phyloP scores from a whole-genome alignment of 257 asterid genomes.

The Catharanthus roseus region DNA sequence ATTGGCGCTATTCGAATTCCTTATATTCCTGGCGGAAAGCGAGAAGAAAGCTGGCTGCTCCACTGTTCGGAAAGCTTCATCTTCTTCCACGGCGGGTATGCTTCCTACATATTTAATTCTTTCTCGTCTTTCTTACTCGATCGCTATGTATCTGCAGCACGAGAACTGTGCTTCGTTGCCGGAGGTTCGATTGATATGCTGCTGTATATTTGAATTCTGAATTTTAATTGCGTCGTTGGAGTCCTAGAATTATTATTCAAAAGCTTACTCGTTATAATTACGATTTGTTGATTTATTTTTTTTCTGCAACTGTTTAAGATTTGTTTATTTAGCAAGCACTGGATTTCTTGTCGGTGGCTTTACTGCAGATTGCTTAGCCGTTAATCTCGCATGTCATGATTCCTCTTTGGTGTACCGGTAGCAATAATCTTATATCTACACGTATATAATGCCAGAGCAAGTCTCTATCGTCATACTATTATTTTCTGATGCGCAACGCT shows the following conservation, averaged over 20 bases:
- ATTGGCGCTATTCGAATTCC: not conserved
- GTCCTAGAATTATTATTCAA: not conserved
- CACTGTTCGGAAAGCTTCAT: not conserved
- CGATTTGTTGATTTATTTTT: not conserved
- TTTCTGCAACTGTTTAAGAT: not conserved
- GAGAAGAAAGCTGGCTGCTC: not conserved
- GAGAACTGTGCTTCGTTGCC: not conserved
- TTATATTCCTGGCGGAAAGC: not conserved
- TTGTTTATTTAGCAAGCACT: not conserved
- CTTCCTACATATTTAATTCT: too few species aligned
- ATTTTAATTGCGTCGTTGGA: not conserved
- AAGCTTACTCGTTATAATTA: not conserved
- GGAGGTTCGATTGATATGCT: not conserved
- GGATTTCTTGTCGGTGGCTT: not conserved
- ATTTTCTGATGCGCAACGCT: not conserved
- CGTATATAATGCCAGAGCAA: not conserved
- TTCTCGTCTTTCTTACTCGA: not conserved
- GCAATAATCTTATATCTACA: not conserved
- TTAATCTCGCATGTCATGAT: constrained; percentile 12
- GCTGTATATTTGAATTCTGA: not conserved
- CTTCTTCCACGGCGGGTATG: not conserved
- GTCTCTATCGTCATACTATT: not conserved
- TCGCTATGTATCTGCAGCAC: too few species aligned
- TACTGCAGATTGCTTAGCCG: constrained; percentile 11
- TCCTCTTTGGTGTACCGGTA: constrained; percentile 4